Evolutionary conservation across 2,329 filamentous ascomycete genomes (phyloP).

Genomic region (Claviceps citrina): DNA sequence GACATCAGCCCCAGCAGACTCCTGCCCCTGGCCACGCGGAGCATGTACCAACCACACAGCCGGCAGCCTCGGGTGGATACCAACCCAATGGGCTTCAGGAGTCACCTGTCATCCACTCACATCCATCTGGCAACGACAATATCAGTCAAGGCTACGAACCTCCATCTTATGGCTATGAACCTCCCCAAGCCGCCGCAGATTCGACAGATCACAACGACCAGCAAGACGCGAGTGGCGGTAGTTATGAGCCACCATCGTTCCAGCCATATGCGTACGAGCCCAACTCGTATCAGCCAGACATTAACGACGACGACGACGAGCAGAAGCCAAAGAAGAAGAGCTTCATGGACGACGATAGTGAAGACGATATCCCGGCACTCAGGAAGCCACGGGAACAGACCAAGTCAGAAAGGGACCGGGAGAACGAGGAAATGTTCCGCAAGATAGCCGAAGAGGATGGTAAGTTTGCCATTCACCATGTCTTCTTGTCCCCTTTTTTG

Average conservation of each 20-base stretch:
- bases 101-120: constrained; percentile 11
- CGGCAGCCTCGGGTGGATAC: constrained; percentile 10
- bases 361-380: constrained; percentile 40
- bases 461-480: constrained; percentile 21
- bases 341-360: constrained; percentile 71
- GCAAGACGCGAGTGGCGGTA: constrained; percentile 20
- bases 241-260: constrained; percentile 48
- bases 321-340: constrained; percentile 57
- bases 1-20: constrained; percentile 14
- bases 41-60: neutral
- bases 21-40: neutral
- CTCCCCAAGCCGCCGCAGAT: constrained; percentile 22
- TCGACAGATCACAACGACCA: constrained; percentile 7
- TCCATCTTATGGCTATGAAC: constrained; percentile 35
- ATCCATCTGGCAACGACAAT: constrained; percentile 7
- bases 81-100: constrained; percentile 17
- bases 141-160: constrained; percentile 27
- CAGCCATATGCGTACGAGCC: constrained; percentile 44
- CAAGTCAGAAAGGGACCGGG: constrained; percentile 55
- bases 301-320: constrained; percentile 30
- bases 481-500: neutral
- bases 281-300: constrained; percentile 39
- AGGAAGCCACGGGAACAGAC: constrained; percentile 37
- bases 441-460: constrained; percentile 66
- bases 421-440: constrained; percentile 73